Conservation (phyloP, 805 yeast genomes). For the Naumovozyma dairenensis region DNA sequence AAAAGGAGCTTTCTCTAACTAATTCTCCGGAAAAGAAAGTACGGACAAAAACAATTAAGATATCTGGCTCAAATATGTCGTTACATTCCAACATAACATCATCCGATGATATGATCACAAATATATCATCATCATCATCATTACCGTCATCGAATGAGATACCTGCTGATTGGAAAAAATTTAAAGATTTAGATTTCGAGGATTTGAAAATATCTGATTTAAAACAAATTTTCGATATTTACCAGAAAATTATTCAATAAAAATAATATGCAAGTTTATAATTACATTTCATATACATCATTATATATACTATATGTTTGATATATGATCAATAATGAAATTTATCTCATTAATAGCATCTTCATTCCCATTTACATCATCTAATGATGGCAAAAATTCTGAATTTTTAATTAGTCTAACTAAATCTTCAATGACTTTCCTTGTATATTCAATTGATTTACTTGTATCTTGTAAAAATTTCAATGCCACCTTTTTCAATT, state of each 20-base stretch:
- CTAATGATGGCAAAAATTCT: conserved; percentile 17
- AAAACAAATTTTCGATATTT: conserved; percentile 23
- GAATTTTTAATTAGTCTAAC: conserved; percentile 13
- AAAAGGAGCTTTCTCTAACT: not conserved
- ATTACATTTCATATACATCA: not conserved
- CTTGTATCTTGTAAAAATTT: conserved; percentile 33
- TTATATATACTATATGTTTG: not conserved
- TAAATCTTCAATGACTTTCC: conserved; percentile 12
- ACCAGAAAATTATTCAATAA: conserved; percentile 14
- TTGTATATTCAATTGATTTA: conserved; percentile 23
- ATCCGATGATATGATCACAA: conserved; percentile 1
- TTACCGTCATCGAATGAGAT: conserved; percentile 3
- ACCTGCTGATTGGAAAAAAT: conserved; percentile 16
- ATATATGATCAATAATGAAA: conserved; percentile 6
- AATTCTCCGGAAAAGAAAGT: not conserved
- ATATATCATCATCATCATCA: conserved; percentile 2
- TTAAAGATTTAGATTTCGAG: conserved; percentile 21
- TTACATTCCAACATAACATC: not conserved
- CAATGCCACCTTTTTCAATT: conserved; percentile 43
- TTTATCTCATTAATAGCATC: conserved; percentile 4
- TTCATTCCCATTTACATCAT: conserved; percentile 3
- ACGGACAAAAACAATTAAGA: not conserved
- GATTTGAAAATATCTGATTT: conserved; percentile 23
- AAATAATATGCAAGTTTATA: no score
- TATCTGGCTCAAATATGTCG: not conserved